phyloP scores from a whole-genome alignment of 176 grass and related monocot species.

The Oryza meridionalis region DNA sequence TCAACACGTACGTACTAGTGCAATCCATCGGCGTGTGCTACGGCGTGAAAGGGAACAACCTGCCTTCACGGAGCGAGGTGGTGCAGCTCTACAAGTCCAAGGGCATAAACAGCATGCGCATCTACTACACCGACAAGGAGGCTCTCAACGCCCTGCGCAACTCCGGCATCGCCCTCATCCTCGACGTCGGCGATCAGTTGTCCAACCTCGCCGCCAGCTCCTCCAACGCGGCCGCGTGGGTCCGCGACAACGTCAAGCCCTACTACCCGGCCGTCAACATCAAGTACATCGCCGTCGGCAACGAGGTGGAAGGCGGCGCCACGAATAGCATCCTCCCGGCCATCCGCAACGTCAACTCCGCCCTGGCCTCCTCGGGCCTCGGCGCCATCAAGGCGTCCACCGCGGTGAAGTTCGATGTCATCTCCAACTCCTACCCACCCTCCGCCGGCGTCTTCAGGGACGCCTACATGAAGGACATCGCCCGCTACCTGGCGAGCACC shows the following conservation, averaged over 20 bases:
- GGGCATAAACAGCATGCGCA: conserved; percentile 58
- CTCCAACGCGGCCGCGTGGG: conserved; percentile 50
- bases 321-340: conserved; percentile 58
- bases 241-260: conserved; percentile 51
- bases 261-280: conserved; percentile 54
- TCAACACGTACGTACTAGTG: neutral
- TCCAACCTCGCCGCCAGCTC: neutral
- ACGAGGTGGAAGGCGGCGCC: conserved; percentile 49
- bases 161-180: conserved; percentile 50
- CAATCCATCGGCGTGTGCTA: conserved; percentile 74
- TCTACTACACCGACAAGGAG: conserved; percentile 52
- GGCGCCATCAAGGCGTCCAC: conserved; percentile 66
- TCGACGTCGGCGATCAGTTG: conserved; percentile 37
- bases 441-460: conserved; percentile 48
- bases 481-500: conserved; percentile 41
- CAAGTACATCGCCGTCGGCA: conserved; percentile 77
- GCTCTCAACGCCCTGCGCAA: conserved; percentile 43
- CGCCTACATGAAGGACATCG: conserved; percentile 35
- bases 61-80: conserved; percentile 44
- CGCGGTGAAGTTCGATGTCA: conserved; percentile 31
- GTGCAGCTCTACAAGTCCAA: conserved; percentile 68
- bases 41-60: conserved; percentile 58
- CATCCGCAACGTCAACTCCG: conserved; percentile 59
- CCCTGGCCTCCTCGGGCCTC: conserved; percentile 15
- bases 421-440: conserved; percentile 57